Conservation (phyloP, 129 eudicot species). For the Erigeron canadensis region DNA sequence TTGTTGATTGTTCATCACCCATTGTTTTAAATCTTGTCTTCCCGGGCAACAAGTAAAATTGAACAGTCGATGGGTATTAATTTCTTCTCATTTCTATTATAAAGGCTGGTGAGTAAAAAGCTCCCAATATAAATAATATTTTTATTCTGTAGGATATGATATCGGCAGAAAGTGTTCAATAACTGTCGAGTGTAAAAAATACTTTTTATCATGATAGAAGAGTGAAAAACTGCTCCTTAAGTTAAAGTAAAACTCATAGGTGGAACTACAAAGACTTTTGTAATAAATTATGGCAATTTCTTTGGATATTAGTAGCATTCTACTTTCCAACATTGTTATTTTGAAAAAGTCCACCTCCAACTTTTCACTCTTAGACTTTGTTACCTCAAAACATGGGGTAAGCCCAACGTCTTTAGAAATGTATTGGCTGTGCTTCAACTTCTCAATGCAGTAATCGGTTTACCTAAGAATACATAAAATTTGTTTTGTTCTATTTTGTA, state of each 20-base stretch:
- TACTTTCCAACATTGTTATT: background rate
- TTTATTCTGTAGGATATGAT: background rate
- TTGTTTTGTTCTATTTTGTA: too few relatives aligned
- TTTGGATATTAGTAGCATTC: background rate
- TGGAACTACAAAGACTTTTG: background rate
- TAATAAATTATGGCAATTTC: background rate
- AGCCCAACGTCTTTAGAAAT: too few relatives aligned
- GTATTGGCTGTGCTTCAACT: too few relatives aligned
- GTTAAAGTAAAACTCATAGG: background rate
- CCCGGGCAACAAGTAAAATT: constrained; percentile 5
- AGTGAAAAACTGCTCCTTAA: background rate
- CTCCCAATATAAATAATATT: background rate
- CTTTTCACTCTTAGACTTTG: background rate
- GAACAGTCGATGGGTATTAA: background rate
- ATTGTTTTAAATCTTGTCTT: background rate
- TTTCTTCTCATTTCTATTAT: background rate
- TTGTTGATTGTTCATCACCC: constrained; percentile 11
- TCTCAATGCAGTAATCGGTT: too few relatives aligned
- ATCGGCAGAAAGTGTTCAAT: background rate
- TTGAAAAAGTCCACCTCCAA: background rate
- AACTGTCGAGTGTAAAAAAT: background rate
- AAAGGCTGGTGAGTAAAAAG: background rate
- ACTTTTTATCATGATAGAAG: background rate
- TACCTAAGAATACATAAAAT: too few relatives aligned
- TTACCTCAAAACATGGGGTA: background rate